A percentile compares a stretch with the other conserved stretches of the same genome.
phyloP scores from a whole-genome alignment of 805 yeast genomes.

The Saturnispora silvae region DNA sequence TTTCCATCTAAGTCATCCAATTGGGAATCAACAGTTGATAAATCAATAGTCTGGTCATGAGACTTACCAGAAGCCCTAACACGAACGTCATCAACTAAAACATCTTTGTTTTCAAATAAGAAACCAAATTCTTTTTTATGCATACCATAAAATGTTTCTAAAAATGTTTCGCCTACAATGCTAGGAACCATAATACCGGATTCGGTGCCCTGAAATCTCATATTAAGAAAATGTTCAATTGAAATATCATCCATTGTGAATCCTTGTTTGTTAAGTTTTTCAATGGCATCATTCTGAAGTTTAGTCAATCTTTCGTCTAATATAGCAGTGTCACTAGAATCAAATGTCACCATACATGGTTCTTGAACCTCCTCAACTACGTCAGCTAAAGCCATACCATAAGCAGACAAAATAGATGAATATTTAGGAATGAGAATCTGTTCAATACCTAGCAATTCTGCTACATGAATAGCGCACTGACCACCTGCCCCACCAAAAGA shows the following conservation, averaged over 20 bases:
- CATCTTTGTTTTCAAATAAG: conserved; percentile 38
- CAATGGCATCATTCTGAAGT: conserved; percentile 34
- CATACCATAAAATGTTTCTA: conserved; percentile 36
- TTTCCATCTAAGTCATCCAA: conserved; percentile 26
- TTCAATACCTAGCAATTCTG: conserved; percentile 55
- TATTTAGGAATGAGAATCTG: conserved; percentile 68
- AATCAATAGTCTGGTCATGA: conserved; percentile 27
- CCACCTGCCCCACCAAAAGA: conserved; percentile 95
- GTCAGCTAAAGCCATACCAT: conserved; percentile 82
- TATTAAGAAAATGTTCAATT: conserved; percentile 58
- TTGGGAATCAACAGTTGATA: conserved; percentile 43
- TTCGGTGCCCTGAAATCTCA: conserved; percentile 85
- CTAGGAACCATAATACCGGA: conserved; percentile 63
- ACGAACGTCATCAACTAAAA: conserved; percentile 63
- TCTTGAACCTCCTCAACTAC: conserved; percentile 72
- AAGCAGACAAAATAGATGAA: conserved; percentile 78
- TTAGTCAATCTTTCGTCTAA: conserved; percentile 36
- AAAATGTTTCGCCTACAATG: conserved; percentile 24
- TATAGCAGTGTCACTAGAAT: conserved; percentile 20
- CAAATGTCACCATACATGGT: conserved; percentile 46
- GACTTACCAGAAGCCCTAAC: conserved; percentile 66
- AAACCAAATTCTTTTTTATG: conserved; percentile 73
- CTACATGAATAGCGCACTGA: conserved; percentile 75
- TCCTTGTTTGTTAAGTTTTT: conserved; percentile 41
- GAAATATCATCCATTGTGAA: conserved; percentile 34